These are phyloP conservation scores for Populus davidiana DNA, from an alignment of 345 rosid genomes.

Conservation along the genomic window DNA sequence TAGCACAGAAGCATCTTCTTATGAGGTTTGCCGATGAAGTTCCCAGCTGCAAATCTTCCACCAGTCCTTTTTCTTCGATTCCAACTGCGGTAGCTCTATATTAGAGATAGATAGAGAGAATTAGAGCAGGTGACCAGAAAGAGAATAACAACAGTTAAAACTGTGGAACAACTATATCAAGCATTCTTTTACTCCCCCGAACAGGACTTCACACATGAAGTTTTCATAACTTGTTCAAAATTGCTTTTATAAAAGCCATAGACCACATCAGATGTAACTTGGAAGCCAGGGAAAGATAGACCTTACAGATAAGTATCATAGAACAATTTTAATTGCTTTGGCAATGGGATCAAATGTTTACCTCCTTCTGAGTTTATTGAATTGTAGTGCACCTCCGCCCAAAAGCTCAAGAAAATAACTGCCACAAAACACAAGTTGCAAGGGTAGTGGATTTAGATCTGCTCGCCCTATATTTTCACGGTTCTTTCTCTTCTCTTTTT, in stretches of 20 bases:
- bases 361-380: conserved; percentile 93
- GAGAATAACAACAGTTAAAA: neutral
- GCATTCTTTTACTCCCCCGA: neutral
- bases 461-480: neutral
- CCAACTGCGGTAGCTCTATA: conserved; percentile 35
- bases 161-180: too few species aligned
- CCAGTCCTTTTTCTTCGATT: conserved; percentile 44
- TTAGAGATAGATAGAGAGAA: neutral
- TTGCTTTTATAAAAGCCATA: neutral
- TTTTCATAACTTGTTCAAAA: neutral
- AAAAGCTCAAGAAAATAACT: conserved; percentile 89
- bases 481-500: neutral
- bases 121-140: neutral
- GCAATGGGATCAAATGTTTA: conserved; percentile 9
- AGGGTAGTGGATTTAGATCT: neutral
- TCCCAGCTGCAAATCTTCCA: conserved; percentile 34
- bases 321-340: neutral
- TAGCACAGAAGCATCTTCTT: neutral
- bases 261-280: neutral
- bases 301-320: neutral
- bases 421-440: conserved; percentile 18
- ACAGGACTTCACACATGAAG: neutral
- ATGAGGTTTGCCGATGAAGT: neutral
- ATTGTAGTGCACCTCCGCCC: conserved; percentile 99
- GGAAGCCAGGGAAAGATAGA: neutral